Percentiles rank a stretch among this genome's conserved stretches.
phyloP scores from a whole-genome alignment of 768 basidiomycete genomes.

The Ramaria sp. region DNA sequence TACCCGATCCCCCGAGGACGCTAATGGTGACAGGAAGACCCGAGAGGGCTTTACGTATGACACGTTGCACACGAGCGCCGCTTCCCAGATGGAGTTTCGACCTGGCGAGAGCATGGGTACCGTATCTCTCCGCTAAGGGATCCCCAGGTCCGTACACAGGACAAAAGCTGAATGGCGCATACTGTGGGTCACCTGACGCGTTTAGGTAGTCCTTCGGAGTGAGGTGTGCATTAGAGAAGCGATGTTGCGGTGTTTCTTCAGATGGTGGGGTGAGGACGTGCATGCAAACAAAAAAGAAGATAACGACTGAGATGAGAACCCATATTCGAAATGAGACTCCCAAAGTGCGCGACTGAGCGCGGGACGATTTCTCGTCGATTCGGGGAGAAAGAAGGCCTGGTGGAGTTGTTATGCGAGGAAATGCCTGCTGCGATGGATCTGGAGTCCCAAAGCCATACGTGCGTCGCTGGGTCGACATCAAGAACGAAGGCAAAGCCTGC shows the following conservation, averaged over 20 bases:
- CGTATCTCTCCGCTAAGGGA: constrained; percentile 67
- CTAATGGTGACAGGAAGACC: constrained; percentile 86
- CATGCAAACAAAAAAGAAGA: constrained; percentile 25
- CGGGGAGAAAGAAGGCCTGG: not conserved
- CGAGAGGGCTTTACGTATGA: constrained; percentile 72
- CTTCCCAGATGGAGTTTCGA: constrained; percentile 71
- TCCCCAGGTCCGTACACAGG: constrained; percentile 81
- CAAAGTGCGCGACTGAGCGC: constrained; percentile 43
- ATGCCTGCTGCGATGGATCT: not conserved
- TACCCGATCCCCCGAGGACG: constrained; percentile 82
- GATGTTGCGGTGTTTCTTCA: not conserved
- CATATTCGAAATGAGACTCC: constrained; percentile 63
- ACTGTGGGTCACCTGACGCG: constrained; percentile 29
- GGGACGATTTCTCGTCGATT: constrained; percentile 20
- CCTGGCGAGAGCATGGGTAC: constrained; percentile 59
- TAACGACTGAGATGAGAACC: constrained; percentile 40
- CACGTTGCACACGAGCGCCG: constrained; percentile 69
- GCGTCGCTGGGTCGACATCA: constrained; percentile 8
- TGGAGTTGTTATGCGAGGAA: constrained; percentile 7
- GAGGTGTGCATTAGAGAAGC: constrained; percentile 14
- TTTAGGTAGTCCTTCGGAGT: constrained; percentile 78
- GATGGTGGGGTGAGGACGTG: not conserved
- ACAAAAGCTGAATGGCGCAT: constrained; percentile 74
- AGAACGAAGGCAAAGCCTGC: not conserved
- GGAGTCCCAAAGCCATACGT: constrained; percentile 8